Evolutionary conservation across 208 protist species (phyloP), one percentile per base, ranked within the genome.

Genomic region (Leishmania gerbilli): DNA sequence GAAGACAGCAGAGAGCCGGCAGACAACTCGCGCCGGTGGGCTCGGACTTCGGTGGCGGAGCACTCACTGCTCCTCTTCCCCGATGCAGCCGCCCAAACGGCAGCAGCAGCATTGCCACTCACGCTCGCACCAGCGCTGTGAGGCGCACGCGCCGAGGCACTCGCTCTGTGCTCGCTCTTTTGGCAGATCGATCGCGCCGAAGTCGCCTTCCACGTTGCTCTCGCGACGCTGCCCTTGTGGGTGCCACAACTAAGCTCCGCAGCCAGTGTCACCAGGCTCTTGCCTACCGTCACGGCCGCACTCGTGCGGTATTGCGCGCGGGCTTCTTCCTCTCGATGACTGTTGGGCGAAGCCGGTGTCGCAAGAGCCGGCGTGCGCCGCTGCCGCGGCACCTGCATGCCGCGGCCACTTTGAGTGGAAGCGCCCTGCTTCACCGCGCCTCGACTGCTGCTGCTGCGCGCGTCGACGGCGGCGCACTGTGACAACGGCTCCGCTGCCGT

Each of bases 1-100:
- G 82, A 86, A 6, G 82, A 82, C 37, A 86, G 40, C 53, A 86
- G 74, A 31, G 82, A 86, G 71, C 53, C 47, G 0, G 65, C 55
- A n/a, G 51, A 37, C 15, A 51, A 15, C 62, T 71, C 5, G 17
- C 65, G 40, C 8, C 37, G 77, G 34, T 45, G n/a, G 65, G 42
- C 17, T 24, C 51, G 77, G 0, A 37, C 21, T 17, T 15, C n/a
- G 6, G 31, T 24, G 4, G n/a, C 17, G n/a, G 49, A 11, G 17
- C 47, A 24, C 37, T 76, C 71, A 24, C n/a, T 51, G 47, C 21
- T 24, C 24, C 31, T 7, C 13, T 76, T 56, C n/a, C 11, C 1
- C 21, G 49, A 8, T 2, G 24, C 24, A 5, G 21, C 71, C n/a
- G 27, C 51, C 24, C 15, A 19, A 24, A 15, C n/a, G 15, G 27